phyloP scores from a whole-genome alignment of 352 stramenopile genomes.

The Lagenidium giganteum region DNA sequence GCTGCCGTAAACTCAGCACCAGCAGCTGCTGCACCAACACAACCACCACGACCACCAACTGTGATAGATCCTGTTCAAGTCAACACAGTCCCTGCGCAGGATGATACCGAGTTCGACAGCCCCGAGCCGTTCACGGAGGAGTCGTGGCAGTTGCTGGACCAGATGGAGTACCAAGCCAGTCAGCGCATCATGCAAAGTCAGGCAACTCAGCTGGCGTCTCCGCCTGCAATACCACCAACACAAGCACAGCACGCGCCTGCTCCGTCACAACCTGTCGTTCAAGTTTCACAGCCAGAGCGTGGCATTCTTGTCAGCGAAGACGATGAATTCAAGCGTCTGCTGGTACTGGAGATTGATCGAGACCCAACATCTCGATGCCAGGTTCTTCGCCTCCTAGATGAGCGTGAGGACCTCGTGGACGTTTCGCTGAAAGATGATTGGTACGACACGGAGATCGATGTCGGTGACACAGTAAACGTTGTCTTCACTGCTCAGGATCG shows the following conservation, averaged over 20 bases:
- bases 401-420: conserved; percentile 54
- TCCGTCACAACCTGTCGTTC: conserved; percentile 14
- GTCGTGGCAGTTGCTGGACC: conserved; percentile 69
- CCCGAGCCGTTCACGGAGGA: conserved; percentile 72
- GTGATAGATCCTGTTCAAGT: no score
- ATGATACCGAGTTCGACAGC: conserved; percentile 48
- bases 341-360: conserved; percentile 62
- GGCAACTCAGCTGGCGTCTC: conserved; percentile 19
- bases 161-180: conserved; percentile 54
- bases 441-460: conserved; percentile 70
- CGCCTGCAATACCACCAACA: conserved; percentile 7
- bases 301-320: conserved; percentile 1
- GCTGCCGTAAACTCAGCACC: no score
- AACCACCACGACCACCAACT: no score
- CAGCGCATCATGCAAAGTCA: conserved; percentile 27
- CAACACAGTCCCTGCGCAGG: no score
- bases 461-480: conserved; percentile 76
- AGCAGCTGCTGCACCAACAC: no score
- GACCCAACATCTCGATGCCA: conserved; percentile 45
- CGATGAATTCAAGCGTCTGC: conserved; percentile 47
- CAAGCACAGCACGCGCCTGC: conserved; percentile 15
- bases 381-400: conserved; percentile 55
- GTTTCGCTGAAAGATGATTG: conserved; percentile 60
- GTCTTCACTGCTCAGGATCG: conserved; percentile 55
- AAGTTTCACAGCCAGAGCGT: background rate